phyloP scores from a whole-genome alignment of 1,139 yeast species.

The Sugiyamaella castrensis region DNA sequence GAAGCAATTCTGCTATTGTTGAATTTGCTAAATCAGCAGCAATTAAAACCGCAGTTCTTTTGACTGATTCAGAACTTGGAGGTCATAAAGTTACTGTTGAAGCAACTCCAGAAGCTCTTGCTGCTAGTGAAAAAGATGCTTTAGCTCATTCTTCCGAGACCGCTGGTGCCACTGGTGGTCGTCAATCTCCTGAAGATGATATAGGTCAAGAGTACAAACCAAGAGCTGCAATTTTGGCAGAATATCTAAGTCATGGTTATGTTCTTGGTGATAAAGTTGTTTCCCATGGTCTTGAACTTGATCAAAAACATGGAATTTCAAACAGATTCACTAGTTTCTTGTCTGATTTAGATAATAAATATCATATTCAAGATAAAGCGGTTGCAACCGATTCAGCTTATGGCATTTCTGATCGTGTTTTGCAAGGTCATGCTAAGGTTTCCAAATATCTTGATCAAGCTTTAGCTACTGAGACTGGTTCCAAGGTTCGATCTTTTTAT shows the following conservation, averaged over 20 bases:
- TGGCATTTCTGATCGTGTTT: conserved; percentile 39
- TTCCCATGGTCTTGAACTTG: conserved; percentile 54
- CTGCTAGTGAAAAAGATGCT: conserved; percentile 30
- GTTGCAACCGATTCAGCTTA: conserved; percentile 44
- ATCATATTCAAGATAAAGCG: conserved; percentile 55
- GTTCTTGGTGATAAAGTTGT: conserved; percentile 60
- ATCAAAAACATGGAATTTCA: conserved; percentile 62
- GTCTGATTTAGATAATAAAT: conserved; percentile 54
- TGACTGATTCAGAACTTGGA: conserved; percentile 72
- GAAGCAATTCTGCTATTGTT: conserved; percentile 45
- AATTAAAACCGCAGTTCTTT: conserved; percentile 65
- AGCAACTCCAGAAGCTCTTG: conserved; percentile 38
- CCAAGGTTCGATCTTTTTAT: conserved; percentile 52
- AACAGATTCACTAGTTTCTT: conserved; percentile 56
- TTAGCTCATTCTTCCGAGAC: conserved; percentile 31
- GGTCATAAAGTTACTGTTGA: conserved; percentile 53
- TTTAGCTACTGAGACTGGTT: conserved; percentile 45
- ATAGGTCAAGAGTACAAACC: conserved; percentile 77
- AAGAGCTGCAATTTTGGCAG: conserved; percentile 71
- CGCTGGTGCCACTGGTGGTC: conserved; percentile 17
- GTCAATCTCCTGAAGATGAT: conserved; percentile 37
- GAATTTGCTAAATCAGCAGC: conserved; percentile 60
- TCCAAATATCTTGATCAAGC: conserved; percentile 52
- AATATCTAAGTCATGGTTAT: conserved; percentile 70
- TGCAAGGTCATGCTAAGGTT: conserved; percentile 39